These are phyloP conservation scores for Diaporthe eres DNA, from an alignment of 2,329 filamentous ascomycete genomes.

Conservation along the genomic window DNA sequence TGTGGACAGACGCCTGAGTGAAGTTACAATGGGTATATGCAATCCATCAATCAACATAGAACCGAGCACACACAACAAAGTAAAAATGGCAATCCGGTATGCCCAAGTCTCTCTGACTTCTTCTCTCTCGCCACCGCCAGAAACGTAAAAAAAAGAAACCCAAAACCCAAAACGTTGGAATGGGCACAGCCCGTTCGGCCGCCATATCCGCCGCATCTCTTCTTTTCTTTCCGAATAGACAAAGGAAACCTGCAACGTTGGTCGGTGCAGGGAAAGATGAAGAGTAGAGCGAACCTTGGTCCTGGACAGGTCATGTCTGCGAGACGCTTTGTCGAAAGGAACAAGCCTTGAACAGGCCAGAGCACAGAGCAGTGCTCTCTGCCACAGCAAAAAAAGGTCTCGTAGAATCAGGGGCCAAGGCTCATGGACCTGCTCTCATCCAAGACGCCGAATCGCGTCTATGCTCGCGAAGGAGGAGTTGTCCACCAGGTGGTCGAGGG, in stretches of 20 bases:
- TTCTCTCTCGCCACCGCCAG: neutral
- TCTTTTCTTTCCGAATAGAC: conserved; percentile 37
- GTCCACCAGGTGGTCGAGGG: neutral
- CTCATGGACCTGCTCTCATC: neutral
- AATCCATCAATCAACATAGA: conserved; percentile 31
- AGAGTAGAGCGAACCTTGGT: neutral
- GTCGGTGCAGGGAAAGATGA: conserved; percentile 5
- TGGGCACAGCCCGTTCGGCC: conserved; percentile 37
- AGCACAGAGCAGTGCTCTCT: neutral
- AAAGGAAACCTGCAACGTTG: conserved; percentile 14
- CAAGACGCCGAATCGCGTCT: neutral
- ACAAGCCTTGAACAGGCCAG: neutral
- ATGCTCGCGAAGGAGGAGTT: neutral
- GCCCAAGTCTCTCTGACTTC: conserved; percentile 6
- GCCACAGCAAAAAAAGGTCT: neutral
- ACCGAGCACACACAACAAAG: conserved; percentile 33
- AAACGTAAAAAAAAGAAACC: neutral
- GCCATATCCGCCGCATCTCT: neutral
- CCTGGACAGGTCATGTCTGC: neutral
- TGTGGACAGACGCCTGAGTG: conserved; percentile 29
- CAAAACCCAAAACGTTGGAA: neutral
- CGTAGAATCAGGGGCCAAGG: neutral
- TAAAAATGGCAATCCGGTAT: conserved; percentile 17
- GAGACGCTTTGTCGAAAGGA: neutral
- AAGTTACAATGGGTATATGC: conserved; percentile 41